A percentile compares a stretch with the other conserved stretches of the same genome.
These are phyloP conservation scores for Globisporangium radiosum DNA, from an alignment of 352 stramenopile species.

Conservation along the genomic window DNA sequence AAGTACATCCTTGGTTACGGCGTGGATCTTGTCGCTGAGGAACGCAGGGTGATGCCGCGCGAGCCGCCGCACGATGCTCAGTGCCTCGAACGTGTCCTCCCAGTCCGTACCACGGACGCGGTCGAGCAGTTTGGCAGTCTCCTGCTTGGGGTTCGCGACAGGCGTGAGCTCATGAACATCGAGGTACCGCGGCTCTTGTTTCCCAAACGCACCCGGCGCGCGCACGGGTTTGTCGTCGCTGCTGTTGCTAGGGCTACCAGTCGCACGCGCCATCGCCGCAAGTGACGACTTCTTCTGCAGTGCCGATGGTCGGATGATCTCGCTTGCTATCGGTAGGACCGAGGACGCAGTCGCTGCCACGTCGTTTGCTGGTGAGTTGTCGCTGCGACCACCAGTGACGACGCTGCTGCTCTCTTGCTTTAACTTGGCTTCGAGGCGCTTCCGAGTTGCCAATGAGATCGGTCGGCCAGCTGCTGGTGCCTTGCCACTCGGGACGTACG, in stretches of 20 bases:
- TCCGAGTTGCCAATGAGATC: slow-evolving; percentile 44
- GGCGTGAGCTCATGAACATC: slow-evolving; percentile 50
- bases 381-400: neutral
- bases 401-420: slow-evolving; percentile 23
- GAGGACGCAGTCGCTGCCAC: neutral
- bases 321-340: too few relatives aligned
- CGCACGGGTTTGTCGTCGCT: slow-evolving; percentile 1
- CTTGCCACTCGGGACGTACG: slow-evolving; percentile 4
- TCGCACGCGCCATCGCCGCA: neutral
- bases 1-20: slow-evolving; percentile 38
- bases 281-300: slow-evolving; percentile 2
- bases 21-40: slow-evolving; percentile 40
- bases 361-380: neutral
- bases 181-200: slow-evolving; percentile 65
- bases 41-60: slow-evolving; percentile 41
- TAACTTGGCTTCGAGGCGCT: slow-evolving; percentile 57
- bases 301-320: neutral
- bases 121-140: slow-evolving; percentile 26
- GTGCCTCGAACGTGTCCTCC: slow-evolving; percentile 55
- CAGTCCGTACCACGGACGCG: slow-evolving; percentile 43
- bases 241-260: neutral
- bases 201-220: slow-evolving; percentile 18
- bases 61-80: slow-evolving; percentile 52
- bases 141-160: slow-evolving; percentile 51
- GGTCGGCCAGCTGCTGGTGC: slow-evolving; percentile 1